Evolutionary conservation across 352 stramenopile genomes (phyloP).

Genomic region (Pilasporangium apinafurcum): DNA sequence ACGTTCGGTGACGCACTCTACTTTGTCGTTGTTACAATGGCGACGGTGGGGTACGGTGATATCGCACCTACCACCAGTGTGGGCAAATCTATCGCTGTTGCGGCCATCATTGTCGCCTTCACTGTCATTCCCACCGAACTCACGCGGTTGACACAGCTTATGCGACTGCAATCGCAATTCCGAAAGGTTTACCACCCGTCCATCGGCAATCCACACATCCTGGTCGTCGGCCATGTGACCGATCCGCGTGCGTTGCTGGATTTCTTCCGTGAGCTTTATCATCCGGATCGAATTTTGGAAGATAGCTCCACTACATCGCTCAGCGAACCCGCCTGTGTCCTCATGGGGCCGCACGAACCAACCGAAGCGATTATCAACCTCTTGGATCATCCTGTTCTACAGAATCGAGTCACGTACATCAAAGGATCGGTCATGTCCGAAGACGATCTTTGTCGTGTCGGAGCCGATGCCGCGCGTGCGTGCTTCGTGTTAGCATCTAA

Average conservation of each 20-base stretch:
- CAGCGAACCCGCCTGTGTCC: constrained; percentile 39
- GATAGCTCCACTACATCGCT: constrained; percentile 17
- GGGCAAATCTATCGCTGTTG: constrained; percentile 32
- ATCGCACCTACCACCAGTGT: constrained; percentile 30
- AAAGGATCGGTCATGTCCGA: constrained; percentile 62
- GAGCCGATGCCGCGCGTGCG: constrained; percentile 35
- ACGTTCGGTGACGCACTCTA: constrained; percentile 55
- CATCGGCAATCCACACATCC: constrained; percentile 44
- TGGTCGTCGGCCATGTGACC: constrained; percentile 46
- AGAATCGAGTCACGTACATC: constrained; percentile 56
- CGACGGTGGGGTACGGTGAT: constrained; percentile 52
- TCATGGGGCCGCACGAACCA: constrained; percentile 46
- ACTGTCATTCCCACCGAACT: constrained; percentile 51
- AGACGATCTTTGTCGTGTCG: constrained; percentile 58
- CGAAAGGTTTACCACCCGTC: constrained; percentile 44
- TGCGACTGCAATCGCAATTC: constrained; percentile 61
- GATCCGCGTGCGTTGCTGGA: constrained; percentile 43
- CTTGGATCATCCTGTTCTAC: constrained; percentile 50
- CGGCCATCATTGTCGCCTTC: constrained; percentile 51
- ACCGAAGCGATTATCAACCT: constrained; percentile 42
- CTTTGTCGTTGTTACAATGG: constrained; percentile 51
- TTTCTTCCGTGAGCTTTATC: constrained; percentile 63
- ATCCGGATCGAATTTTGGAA: constrained; percentile 38
- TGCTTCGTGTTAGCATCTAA: constrained; percentile 58
- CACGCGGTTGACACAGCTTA: constrained; percentile 41